Base-by-base conservation (phyloP, 2,329 filamentous ascomycete species). In the Fusarium kyushuense region DNA sequence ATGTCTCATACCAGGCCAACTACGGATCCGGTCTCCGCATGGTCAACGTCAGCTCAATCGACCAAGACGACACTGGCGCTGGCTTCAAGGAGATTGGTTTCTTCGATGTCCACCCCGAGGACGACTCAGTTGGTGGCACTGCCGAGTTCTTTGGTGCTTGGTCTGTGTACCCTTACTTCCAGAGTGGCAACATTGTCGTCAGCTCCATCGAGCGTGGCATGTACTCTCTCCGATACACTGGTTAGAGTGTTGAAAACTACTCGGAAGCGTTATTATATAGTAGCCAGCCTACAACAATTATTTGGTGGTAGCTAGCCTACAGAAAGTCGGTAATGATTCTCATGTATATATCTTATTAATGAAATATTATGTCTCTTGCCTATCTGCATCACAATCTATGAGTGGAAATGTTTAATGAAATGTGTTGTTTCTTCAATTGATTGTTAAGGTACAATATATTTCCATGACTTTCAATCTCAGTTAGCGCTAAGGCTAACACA, bases 101-200 rank as follows among this genome's bases (percentile, higher is more conserved):
- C 25, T 60, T 60, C 6, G 57, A 60, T 2, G 42, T 60, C 1
- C 57, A 60, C 8, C 57, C 57, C 0, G 57, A 60, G 19, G 57
- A 60, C 27, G 57, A 85, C 52, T 60, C 57, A 8, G 65, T 77
- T 40, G 52, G 90, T 88, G 79, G 82, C 3, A 56, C 69, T 11
- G 76, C 81, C 1, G 72, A 74, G 9, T 83, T 83, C 42, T 71
- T 72, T 13, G 82, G 79, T 12, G 79, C 82, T n/a, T 85, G 83
- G 83, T 79, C 75, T 38, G 78, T 80, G 42, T 85, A 83, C 65
- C 80, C 81, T 4, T 81, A 77, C 67, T 85, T 84, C 71, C 77
- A 78, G 62, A 79, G 76, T 16, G 84, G 83, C 0, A 77, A 80
- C 65, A 77, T 85, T 33, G 70, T 85, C 3, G 68, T 85, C 45